These are phyloP conservation scores for Aspergillus candidus DNA, from an alignment of 2,329 filamentous ascomycete species.

Conservation along the genomic window DNA sequence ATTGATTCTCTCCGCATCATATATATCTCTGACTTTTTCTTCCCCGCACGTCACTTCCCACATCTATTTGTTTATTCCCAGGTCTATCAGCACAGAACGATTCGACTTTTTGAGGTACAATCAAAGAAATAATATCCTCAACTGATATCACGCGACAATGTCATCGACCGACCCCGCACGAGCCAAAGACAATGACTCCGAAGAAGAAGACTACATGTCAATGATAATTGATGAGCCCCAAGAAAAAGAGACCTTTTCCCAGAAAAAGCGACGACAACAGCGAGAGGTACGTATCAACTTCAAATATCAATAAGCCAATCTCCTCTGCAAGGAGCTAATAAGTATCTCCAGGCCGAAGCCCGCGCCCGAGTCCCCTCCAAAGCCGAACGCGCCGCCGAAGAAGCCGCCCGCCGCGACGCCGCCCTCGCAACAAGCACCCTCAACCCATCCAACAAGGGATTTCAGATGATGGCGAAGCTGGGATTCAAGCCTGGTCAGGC, in stretches of 20 bases:
- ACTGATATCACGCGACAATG: no score
- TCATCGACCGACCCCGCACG: conserved; percentile 6
- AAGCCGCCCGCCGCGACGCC: conserved; percentile 64
- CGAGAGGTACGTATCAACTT: conserved; percentile 37
- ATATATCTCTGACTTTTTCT: no score
- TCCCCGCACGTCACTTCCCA: no score
- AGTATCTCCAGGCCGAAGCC: conserved; percentile 52
- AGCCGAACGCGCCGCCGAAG: conserved; percentile 70
- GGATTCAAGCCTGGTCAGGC: conserved; percentile 74
- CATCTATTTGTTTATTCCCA: no score
- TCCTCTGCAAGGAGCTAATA: no score
- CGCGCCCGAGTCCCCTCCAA: conserved; percentile 67
- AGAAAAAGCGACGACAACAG: conserved; percentile 51
- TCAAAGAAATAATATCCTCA: no score
- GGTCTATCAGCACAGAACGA: no score
- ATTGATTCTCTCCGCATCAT: no score
- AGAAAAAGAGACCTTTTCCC: conserved; percentile 57
- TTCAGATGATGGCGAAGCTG: conserved; percentile 95
- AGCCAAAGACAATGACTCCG: conserved; percentile 18
- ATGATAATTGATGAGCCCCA: conserved; percentile 75
- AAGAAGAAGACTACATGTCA: conserved; percentile 92
- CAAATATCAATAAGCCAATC: no score
- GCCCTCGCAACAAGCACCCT: conserved; percentile 71
- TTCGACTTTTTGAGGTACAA: no score
- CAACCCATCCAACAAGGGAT: conserved; percentile 70